phyloP scores from a whole-genome alignment of 306 rosid species.

The Prunus dulcis region DNA sequence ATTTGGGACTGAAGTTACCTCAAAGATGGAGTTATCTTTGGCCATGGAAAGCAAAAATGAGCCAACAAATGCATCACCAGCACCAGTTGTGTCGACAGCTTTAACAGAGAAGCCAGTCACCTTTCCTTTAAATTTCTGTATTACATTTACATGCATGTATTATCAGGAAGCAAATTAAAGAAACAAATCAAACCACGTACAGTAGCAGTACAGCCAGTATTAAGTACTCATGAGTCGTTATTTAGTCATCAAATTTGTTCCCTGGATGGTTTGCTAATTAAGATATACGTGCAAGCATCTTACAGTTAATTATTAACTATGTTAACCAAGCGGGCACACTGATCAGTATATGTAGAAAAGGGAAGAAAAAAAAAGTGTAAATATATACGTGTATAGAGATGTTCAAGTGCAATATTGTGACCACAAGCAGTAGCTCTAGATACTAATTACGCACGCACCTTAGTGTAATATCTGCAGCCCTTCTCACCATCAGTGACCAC shows the following conservation, averaged over 20 bases:
- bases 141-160: neutral
- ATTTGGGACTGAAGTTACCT: constrained; percentile 24
- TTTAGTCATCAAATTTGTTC: too few relatives aligned
- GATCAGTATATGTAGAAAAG: too few relatives aligned
- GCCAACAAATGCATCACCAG: constrained; percentile 72
- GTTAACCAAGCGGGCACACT: too few relatives aligned
- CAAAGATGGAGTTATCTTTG: constrained; percentile 35
- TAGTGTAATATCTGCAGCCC: constrained; percentile 62
- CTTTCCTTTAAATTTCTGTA: constrained; percentile 54
- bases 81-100: constrained; percentile 66
- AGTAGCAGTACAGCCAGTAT: too few relatives aligned
- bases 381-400: too few relatives aligned
- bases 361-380: neutral
- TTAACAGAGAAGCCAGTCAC: constrained; percentile 50
- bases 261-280: too few relatives aligned
- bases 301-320: too few relatives aligned
- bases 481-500: constrained; percentile 63
- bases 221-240: too few relatives aligned
- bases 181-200: too few relatives aligned
- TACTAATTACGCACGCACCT: constrained; percentile 30
- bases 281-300: too few relatives aligned
- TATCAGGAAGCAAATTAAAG: constrained; percentile 1
- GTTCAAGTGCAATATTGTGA: neutral
- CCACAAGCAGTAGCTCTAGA: neutral
- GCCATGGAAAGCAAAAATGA: constrained; percentile 46